These are phyloP conservation scores for Raffaelea arxii DNA, from an alignment of 2,329 filamentous ascomycete species.

Conservation along the genomic window DNA sequence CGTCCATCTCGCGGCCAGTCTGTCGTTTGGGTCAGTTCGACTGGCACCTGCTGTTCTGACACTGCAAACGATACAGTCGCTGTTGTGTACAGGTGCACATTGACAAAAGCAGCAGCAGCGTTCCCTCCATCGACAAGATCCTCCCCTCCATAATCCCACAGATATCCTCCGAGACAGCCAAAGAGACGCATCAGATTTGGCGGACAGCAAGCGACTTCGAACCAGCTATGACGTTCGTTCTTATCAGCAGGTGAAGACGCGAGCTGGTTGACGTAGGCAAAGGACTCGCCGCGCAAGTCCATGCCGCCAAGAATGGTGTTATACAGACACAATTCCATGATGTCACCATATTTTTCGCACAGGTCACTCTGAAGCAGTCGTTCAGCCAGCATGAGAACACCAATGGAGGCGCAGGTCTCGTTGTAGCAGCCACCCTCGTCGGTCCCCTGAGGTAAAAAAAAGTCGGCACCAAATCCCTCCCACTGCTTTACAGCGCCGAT, in stretches of 20 bases:
- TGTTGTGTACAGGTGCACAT: conserved; percentile 47
- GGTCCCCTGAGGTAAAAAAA: conserved; percentile 47
- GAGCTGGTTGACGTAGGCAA: conserved; percentile 54
- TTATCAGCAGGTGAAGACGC: conserved; percentile 40
- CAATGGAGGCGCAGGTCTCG: conserved; percentile 52
- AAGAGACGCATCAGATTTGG: conserved; percentile 48
- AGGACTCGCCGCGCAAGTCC: conserved; percentile 43
- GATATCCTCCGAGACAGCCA: conserved; percentile 45
- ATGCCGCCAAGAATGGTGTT: conserved; percentile 51
- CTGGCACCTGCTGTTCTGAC: conserved; percentile 12
- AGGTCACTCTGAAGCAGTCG: conserved; percentile 43
- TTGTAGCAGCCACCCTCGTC: conserved; percentile 54
- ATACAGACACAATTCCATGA: conserved; percentile 52
- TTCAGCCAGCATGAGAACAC: conserved; percentile 51
- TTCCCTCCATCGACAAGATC: conserved; percentile 10
- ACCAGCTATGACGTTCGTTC: conserved; percentile 45
- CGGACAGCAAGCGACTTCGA: conserved; percentile 50
- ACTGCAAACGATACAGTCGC: conserved; percentile 32
- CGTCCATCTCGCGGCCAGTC: conserved; percentile 49
- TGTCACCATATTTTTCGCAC: conserved; percentile 41
- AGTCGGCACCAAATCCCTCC: conserved; percentile 51
- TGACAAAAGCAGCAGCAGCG: conserved; percentile 26
- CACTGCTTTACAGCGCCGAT: conserved; percentile 48
- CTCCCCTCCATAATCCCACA: conserved; percentile 34
- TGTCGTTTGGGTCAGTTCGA: conserved; percentile 37